Evolutionary conservation across 345 rosid genomes (phyloP).

Genomic region (Rhodamnia rubescens): DNA sequence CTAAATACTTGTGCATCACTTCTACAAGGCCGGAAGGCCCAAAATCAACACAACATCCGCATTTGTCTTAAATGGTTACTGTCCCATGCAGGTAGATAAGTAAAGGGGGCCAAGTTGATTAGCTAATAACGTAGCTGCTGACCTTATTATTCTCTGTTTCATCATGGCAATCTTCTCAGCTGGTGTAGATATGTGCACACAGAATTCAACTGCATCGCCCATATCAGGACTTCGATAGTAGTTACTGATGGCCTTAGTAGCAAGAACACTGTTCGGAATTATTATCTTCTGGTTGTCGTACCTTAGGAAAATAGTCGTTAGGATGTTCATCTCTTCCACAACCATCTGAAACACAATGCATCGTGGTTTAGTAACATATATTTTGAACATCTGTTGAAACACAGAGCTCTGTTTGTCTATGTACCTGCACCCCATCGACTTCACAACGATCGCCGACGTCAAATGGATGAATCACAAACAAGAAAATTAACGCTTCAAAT

Average conservation of each 20-base stretch:
- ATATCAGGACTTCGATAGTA: constrained; percentile 33
- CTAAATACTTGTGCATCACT: background rate
- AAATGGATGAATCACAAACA: constrained; percentile 36
- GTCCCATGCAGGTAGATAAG: background rate
- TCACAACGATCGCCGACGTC: constrained; percentile 42
- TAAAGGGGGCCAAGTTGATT: background rate
- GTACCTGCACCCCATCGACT: constrained; percentile 30
- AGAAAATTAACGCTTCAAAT: constrained; percentile 32
- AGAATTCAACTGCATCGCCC: constrained; percentile 37
- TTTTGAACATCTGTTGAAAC: background rate
- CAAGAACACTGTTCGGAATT: constrained; percentile 22
- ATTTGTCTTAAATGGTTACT: background rate
- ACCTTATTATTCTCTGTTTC: constrained; percentile 22
- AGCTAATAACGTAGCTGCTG: background rate
- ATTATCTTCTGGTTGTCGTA: constrained; percentile 25
- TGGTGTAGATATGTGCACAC: constrained; percentile 24
- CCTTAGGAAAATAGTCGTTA: constrained; percentile 28
- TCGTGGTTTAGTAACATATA: background rate
- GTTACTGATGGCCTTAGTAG: constrained; percentile 26
- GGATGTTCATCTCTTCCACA: constrained; percentile 38
- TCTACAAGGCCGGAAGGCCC: background rate
- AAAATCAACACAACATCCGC: background rate
- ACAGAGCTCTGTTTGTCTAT: background rate
- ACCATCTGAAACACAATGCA: constrained; percentile 14
- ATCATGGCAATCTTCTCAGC: constrained; percentile 25